Conservation (phyloP, 495 filamentous ascomycete species). For the Penicillium tannophilum region DNA sequence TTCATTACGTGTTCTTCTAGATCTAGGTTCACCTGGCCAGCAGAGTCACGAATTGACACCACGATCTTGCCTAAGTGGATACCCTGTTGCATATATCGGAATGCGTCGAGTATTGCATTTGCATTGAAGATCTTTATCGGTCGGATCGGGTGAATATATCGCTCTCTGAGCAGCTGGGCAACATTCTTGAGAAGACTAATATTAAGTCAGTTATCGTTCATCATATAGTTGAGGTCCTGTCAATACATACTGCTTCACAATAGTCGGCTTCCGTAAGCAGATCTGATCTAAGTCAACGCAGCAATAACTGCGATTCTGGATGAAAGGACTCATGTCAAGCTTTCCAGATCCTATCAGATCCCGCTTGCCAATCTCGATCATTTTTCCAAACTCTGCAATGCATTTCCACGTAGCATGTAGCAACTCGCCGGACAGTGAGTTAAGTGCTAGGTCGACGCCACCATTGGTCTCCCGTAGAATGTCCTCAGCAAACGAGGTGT, state of each 20-base stretch:
- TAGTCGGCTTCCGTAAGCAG: background rate
- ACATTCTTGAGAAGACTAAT: background rate
- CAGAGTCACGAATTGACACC: conserved; percentile 8
- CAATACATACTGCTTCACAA: conserved; percentile 14
- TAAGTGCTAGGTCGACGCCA: conserved; percentile 29
- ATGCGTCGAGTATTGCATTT: conserved; percentile 21
- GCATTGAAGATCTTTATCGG: conserved; percentile 27
- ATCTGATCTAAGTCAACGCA: conserved; percentile 23
- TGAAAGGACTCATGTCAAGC: conserved; percentile 40
- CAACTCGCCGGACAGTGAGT: conserved; percentile 28
- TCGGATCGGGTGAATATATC: conserved; percentile 39
- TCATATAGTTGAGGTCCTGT: background rate
- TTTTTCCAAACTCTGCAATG: conserved; percentile 29
- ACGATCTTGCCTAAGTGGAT: conserved; percentile 49
- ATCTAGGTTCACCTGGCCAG: background rate
- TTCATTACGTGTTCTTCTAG: background rate
- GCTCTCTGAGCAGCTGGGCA: background rate
- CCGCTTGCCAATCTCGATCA: conserved; percentile 39
- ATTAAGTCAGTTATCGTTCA: background rate
- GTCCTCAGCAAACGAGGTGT: conserved; percentile 4
- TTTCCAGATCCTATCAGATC: conserved; percentile 29
- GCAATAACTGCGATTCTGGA: conserved; percentile 24
- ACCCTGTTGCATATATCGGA: conserved; percentile 38
- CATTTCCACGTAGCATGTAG: conserved; percentile 29
- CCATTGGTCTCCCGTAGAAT: conserved; percentile 14